Base-by-base conservation (phyloP, 148 eudicot genomes). In the Selenicereus undatus region DNA sequence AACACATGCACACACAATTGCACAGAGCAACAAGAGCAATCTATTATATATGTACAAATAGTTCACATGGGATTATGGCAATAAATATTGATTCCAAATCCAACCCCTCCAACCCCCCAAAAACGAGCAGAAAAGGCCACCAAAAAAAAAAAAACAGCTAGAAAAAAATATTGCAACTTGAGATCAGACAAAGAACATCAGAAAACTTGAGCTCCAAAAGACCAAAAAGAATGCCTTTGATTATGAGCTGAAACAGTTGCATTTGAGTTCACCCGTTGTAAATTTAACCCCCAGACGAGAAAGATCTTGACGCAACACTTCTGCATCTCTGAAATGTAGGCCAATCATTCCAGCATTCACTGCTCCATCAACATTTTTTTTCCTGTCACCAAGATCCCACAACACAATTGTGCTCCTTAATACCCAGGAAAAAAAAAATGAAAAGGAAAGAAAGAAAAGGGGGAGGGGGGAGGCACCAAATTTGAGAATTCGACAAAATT, bases 361-460 rank as follows among this genome's bases (percentile, higher is more conserved):
- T 77, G 98, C 98, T 81, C 93, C 98, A 78, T 94, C 91, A 35
- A 92, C 93, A 78, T 94, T 94, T 85, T 84, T 86, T 87, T 86
- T 81, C 93, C 97, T 94, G 88, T 56, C 24, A 66, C 27, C 75
- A 32, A 73, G 50, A 75, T 50, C 32, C 35, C 73, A 62, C 79
- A 52, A 68, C 35, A 69, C 68, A 32, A 69, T 12, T 45, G 11
- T 36, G 32, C 35, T 56, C 30, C 52, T 79, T 3, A 14, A 30
- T 26, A 66, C 68, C 26, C 43, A 70, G 13, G 26, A 3, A 54
- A 50, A 26, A 17, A 51, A 4, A 52, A 21, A 32, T 32, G 39
- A 51, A 26, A 51, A 20, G 6, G 62, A 11, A 17, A 52, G 22
- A 16, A 56, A 56, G 62, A 56, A 56, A 16, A 56, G 22, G n/a